Evolutionary conservation across 306 rosid species (phyloP).

Genomic region (Clitoria ternatea): DNA sequence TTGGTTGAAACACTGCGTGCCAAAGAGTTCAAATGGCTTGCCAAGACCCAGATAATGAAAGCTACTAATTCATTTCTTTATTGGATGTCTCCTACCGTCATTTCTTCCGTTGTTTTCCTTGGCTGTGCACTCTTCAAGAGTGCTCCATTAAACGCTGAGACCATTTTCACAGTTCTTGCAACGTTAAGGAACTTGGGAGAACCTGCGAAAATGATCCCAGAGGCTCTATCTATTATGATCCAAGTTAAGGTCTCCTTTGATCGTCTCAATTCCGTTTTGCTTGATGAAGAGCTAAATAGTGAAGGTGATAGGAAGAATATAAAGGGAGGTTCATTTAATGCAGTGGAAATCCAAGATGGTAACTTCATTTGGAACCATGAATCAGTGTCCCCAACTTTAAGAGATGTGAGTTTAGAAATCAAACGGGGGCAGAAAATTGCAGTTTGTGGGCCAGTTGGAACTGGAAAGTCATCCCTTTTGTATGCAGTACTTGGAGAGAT

Average conservation of each 20-base stretch:
- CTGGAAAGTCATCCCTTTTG: slow-evolving; percentile 67
- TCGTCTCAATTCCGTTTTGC: slow-evolving; percentile 46
- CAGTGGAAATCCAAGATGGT: neutral
- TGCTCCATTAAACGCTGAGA: slow-evolving; percentile 60
- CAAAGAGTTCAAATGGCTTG: slow-evolving; percentile 50
- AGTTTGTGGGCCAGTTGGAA: slow-evolving; percentile 63
- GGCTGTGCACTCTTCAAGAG: slow-evolving; percentile 43
- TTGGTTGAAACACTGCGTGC: slow-evolving; percentile 38
- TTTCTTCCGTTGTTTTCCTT: slow-evolving; percentile 44
- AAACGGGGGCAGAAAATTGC: slow-evolving; percentile 52
- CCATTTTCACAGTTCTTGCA: slow-evolving; percentile 67
- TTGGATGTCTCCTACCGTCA: slow-evolving; percentile 61
- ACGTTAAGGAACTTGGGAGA: slow-evolving; percentile 50
- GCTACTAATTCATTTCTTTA: slow-evolving; percentile 32
- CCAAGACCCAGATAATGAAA: slow-evolving; percentile 30
- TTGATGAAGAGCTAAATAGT: slow-evolving; percentile 52
- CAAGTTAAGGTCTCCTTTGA: slow-evolving; percentile 65
- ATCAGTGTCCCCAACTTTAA: slow-evolving; percentile 34
- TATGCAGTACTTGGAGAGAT: slow-evolving; percentile 65
- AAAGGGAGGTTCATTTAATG: slow-evolving; percentile 10
- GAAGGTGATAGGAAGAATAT: slow-evolving; percentile 10
- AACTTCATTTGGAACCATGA: slow-evolving; percentile 56
- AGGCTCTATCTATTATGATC: slow-evolving; percentile 48
- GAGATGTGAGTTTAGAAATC: slow-evolving; percentile 33
- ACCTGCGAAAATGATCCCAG: slow-evolving; percentile 60